Base-by-base conservation (phyloP, 2,329 filamentous ascomycete genomes). In the Blumeriella jaapii region DNA sequence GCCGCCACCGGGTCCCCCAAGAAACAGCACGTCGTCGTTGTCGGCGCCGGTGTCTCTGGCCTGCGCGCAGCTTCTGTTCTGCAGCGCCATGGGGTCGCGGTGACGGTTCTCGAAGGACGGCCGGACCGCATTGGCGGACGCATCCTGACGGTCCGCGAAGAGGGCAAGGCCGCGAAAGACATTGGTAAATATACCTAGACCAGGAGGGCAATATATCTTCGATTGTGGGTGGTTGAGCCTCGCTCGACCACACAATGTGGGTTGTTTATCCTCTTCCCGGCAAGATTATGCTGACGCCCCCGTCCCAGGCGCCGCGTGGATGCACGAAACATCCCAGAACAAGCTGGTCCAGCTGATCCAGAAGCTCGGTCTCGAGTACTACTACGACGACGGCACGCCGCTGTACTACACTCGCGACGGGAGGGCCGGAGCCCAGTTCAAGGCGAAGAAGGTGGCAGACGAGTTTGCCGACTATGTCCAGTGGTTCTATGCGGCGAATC, bases 21-120 rank as follows among this genome's bases (percentile, higher is more conserved):
- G 51, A 42, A 51, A 53, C 44, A 57, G 52, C 46, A 59, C 53
- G 57, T 74, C 14, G 61, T 67, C 32, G 58, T 75, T 26, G 59
- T 75, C 6, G 71, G 69, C 15, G 69, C 68, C 15, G 71, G 71
- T 3, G 62, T 74, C 25, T 66, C 69, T n/a, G 71, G 70, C 1
- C 53, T 74, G 28, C 59, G 68, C 41, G 69, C 67, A 40, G 69
- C 70, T 16, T 67, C 71, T 32, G 54, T 74, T 1, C 53, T 75
- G n/a, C 52, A 71, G 3, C 59, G 64, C 27, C 61, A 65, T 45
- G 69, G 68, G 14, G 61, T 64, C 40, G 58, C 62, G 29, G 69
- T 75, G 7, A 70, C 67, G 0, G 65, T 74, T 22, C 56, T 74
- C 16, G 71, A 74, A 51, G 71, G 65, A 5, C 58, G 70, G 20